Evolutionary conservation across 306 rosid species (phyloP).

Genomic region (Lagenaria siceraria): DNA sequence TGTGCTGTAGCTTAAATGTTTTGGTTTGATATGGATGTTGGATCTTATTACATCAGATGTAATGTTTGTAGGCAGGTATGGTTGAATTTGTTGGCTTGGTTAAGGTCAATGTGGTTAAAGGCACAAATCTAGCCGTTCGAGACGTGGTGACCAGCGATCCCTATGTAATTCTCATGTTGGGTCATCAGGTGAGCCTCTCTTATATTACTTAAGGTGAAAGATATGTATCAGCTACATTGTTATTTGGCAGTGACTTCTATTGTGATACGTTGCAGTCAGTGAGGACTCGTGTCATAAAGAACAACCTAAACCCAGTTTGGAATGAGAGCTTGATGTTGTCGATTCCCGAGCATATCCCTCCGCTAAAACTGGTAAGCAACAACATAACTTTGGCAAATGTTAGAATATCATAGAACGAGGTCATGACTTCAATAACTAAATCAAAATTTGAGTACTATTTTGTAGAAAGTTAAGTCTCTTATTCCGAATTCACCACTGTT

Average conservation of each 20-base stretch:
- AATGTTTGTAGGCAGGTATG: slow-evolving; percentile 88
- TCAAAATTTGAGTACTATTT: not conserved
- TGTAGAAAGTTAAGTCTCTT: not conserved
- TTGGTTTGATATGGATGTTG: slow-evolving; percentile 12
- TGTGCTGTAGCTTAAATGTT: slow-evolving; percentile 9
- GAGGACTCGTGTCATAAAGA: slow-evolving; percentile 79
- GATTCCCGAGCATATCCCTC: slow-evolving; percentile 73
- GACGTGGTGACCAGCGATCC: slow-evolving; percentile 90
- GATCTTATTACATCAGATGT: slow-evolving; percentile 22
- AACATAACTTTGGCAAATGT: not conserved
- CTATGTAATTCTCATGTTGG: slow-evolving; percentile 67
- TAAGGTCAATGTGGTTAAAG: slow-evolving; percentile 77
- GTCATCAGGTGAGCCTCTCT: slow-evolving; percentile 67
- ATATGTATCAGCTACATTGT: not conserved
- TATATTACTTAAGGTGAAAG: not conserved
- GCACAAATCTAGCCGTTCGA: slow-evolving; percentile 65
- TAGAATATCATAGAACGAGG: not conserved
- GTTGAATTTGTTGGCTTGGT: slow-evolving; percentile 89
- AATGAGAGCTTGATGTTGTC: slow-evolving; percentile 84
- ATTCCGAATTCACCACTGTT: not conserved
- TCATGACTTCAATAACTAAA: not conserved
- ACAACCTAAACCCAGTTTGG: slow-evolving; percentile 84
- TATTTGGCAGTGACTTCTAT: not conserved
- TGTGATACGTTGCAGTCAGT: slow-evolving; percentile 51
- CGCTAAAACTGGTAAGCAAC: slow-evolving; percentile 66